These are phyloP conservation scores for Sambucus nigra DNA, from an alignment of 129 eudicot species.

Conservation along the genomic window DNA sequence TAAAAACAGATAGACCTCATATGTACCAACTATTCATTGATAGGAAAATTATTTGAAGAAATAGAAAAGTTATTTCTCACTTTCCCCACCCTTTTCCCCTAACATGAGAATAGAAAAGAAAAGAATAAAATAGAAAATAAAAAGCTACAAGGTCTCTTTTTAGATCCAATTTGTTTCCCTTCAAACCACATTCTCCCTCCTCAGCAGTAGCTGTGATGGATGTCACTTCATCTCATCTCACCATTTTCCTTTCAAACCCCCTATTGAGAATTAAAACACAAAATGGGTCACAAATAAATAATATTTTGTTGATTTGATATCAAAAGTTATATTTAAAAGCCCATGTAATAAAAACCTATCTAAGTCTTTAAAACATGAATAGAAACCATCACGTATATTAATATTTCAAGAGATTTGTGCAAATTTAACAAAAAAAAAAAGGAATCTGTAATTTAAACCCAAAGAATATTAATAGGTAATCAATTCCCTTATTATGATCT, in stretches of 20 bases:
- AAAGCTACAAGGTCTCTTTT: constrained; percentile 23
- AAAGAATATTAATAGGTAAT: no score
- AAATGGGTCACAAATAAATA: neutral
- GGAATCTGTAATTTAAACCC: no score
- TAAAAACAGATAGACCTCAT: constrained; percentile 6
- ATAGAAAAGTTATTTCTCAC: constrained; percentile 9
- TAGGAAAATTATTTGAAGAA: constrained; percentile 18
- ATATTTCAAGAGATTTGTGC: no score
- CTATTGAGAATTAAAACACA: constrained; percentile 16
- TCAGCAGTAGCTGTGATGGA: constrained; percentile 12
- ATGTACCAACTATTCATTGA: constrained; percentile 30
- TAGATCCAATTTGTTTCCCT: constrained; percentile 28
- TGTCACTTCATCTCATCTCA: constrained; percentile 14
- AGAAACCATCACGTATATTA: no score
- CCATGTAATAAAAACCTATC: no score
- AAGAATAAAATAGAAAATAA: constrained; percentile 9
- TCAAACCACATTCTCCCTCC: constrained; percentile 15
- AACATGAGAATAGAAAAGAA: constrained; percentile 8
- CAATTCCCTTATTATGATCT: no score
- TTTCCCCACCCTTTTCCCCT: neutral
- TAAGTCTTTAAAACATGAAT: no score
- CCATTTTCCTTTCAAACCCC: constrained; percentile 43
- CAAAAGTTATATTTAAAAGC: no score
- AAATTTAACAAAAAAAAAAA: no score
- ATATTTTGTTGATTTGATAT: no score